Conservation (phyloP, 2,329 filamentous ascomycete genomes). For the Exophiala oligosperma region DNA sequence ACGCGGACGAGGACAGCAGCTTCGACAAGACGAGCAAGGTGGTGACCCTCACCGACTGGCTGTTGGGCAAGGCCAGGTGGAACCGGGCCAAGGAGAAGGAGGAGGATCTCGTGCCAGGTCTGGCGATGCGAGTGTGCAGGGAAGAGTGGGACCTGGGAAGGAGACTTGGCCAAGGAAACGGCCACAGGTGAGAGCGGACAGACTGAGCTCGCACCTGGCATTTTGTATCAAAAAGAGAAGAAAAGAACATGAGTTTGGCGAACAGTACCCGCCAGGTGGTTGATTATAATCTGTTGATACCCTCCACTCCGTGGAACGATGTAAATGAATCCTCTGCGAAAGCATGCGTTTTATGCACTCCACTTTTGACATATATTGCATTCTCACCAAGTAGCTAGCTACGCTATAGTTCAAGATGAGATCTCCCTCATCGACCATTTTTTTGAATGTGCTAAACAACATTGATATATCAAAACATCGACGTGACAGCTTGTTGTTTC, state of each 20-base stretch:
- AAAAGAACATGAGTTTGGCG: no score
- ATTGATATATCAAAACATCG: background rate
- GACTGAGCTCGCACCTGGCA: background rate
- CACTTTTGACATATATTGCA: no score
- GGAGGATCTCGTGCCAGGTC: conserved; percentile 26
- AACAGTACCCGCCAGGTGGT: background rate
- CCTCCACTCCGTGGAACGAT: conserved; percentile 6
- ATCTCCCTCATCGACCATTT: no score
- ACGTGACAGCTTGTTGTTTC: no score
- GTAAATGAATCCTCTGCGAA: background rate
- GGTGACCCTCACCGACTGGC: conserved; percentile 90
- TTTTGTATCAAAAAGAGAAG: no score
- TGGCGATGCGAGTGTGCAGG: conserved; percentile 29
- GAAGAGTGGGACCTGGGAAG: conserved; percentile 24
- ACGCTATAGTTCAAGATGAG: no score
- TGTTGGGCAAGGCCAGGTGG: conserved; percentile 72
- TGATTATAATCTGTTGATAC: background rate
- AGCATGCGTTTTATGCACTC: no score
- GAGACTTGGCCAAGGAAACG: conserved; percentile 1
- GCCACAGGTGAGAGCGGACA: background rate
- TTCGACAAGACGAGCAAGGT: conserved; percentile 85
- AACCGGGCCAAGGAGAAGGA: conserved; percentile 41
- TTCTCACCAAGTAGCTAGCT: no score
- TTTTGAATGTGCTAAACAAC: no score
- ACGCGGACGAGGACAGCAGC: conserved; percentile 77